Evolutionary conservation across 441 rosid genomes (phyloP).

Genomic region (Adansonia grandidieri): DNA sequence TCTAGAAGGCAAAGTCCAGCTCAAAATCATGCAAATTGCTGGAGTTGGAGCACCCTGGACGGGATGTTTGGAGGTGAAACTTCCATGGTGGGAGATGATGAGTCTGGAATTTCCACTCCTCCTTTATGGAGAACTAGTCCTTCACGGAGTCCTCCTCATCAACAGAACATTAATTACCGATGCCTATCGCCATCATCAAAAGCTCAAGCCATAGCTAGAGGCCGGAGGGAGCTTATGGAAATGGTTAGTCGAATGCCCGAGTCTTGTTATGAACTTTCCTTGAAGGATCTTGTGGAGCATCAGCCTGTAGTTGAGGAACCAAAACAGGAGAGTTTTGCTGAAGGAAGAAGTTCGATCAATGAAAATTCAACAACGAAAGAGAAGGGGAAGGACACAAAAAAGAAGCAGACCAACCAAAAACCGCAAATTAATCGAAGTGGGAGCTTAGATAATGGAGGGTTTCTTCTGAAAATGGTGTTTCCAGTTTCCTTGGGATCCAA

Average conservation of each 20-base stretch:
- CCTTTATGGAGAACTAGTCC: conserved; percentile 72
- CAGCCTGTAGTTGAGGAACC: conserved; percentile 32
- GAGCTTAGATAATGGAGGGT: conserved; percentile 51
- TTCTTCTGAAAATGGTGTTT: conserved; percentile 70
- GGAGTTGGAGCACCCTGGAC: conserved; percentile 25
- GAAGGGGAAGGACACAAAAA: conserved; percentile 1
- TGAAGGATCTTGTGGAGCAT: conserved; percentile 75
- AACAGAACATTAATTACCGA: conserved; percentile 40
- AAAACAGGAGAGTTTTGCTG: conserved; percentile 32
- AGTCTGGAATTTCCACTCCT: conserved; percentile 59
- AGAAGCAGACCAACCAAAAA: conserved; percentile 31
- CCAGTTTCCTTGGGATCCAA: conserved; percentile 58
- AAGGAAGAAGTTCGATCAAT: conserved; percentile 33
- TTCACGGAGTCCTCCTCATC: conserved; percentile 43
- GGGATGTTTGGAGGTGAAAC: conserved; percentile 2
- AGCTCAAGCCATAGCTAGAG: conserved; percentile 73
- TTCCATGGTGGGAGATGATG: conserved; percentile 35
- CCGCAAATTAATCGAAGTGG: conserved; percentile 39
- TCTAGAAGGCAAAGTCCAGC: conserved; percentile 20
- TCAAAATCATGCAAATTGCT: conserved; percentile 23
- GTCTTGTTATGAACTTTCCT: conserved; percentile 81
- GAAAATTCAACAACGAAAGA: background rate
- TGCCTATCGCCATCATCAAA: conserved; percentile 68
- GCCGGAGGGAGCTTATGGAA: conserved; percentile 91
- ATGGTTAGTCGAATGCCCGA: conserved; percentile 90